Percentiles rank a stretch among this genome's conserved stretches.
Evolutionary conservation across 768 basidiomycete genomes (phyloP).

Genomic region (Kwoniella newhampshirensis): DNA sequence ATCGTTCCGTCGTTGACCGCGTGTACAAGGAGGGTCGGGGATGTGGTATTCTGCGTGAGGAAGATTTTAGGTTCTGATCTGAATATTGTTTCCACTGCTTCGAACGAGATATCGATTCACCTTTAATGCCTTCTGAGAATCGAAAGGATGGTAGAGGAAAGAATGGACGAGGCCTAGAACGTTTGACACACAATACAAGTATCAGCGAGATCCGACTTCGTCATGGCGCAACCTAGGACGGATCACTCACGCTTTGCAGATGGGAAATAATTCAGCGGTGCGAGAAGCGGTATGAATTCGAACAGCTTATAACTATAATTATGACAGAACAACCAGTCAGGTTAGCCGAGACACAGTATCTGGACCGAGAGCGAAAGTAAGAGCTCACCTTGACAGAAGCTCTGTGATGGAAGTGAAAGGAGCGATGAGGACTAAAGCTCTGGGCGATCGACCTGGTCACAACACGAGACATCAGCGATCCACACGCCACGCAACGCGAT

Average conservation of each 20-base stretch:
- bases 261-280: slow-evolving; percentile 68
- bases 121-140: slow-evolving; percentile 22
- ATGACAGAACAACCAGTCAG: too few species aligned
- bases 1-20: slow-evolving; percentile 74
- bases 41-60: slow-evolving; percentile 67
- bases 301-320: slow-evolving; percentile 60
- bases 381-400: slow-evolving; percentile 61
- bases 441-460: slow-evolving; percentile 48
- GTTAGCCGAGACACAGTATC: not conserved
- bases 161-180: slow-evolving; percentile 16
- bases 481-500: too few species aligned
- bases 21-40: slow-evolving; percentile 71
- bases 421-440: slow-evolving; percentile 57
- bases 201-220: not conserved
- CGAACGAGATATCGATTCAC: slow-evolving; percentile 16
- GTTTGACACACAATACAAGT: too few species aligned
- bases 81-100: not conserved
- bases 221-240: not conserved
- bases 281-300: slow-evolving; percentile 68
- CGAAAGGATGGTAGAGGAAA: slow-evolving; percentile 27
- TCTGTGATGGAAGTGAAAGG: slow-evolving; percentile 58
- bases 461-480: not conserved
- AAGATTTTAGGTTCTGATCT: slow-evolving; percentile 5
- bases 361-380: not conserved
- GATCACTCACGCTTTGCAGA: slow-evolving; percentile 61